Base-by-base conservation (phyloP, 2,329 filamentous ascomycete species). In the Ophiostoma sp. region DNA sequence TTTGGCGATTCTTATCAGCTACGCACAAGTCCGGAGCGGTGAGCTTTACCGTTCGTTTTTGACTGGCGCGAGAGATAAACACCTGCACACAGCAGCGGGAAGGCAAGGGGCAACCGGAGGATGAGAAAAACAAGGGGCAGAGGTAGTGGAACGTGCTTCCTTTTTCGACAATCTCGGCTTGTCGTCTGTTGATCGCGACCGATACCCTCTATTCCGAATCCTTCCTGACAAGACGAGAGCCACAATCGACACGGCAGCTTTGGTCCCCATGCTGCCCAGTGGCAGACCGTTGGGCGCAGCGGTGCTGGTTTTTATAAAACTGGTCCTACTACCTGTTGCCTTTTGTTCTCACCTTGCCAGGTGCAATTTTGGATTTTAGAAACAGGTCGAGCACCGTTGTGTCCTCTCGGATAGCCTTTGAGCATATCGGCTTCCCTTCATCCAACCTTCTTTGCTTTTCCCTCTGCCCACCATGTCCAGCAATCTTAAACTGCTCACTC, bases 401-500 rank as follows among this genome's bases (percentile, higher is more conserved):
- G 61, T 4, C n/a, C 22, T 33, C 22, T 63, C 59, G 12, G 11
- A 45, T 17, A 22, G n/a, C 3, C 19, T 6, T 9, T n/a, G 22
- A 3, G 39, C 31, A 61, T 36, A 39, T 31, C 17, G 36, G 22
- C 5, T 6, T 19, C 5, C 22, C 12, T 28, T 42, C 8, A 11
- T 28, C 22, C 9, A 61, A 4, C n/a, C 12, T 28, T 25, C 36
- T 45, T 66, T 11, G 11, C 59, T 69, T 42, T n/a, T 15, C 28
- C 15, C 31, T 25, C 22, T 33, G 61, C 28, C 72, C 75, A 48
- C 19, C 72, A 70, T 76, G 75, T 66, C 73, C 50, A 28, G 74
- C 72, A 70, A 77, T 17, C 15, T 74, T 55, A 79, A 77, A 50
- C 74, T 78, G 73, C 75, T 81, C 77, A 78, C 77, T 12, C 75